These are phyloP conservation scores for Phyllosticta citribraziliensis DNA, from an alignment of 2,329 filamentous ascomycete genomes.

Conservation along the genomic window DNA sequence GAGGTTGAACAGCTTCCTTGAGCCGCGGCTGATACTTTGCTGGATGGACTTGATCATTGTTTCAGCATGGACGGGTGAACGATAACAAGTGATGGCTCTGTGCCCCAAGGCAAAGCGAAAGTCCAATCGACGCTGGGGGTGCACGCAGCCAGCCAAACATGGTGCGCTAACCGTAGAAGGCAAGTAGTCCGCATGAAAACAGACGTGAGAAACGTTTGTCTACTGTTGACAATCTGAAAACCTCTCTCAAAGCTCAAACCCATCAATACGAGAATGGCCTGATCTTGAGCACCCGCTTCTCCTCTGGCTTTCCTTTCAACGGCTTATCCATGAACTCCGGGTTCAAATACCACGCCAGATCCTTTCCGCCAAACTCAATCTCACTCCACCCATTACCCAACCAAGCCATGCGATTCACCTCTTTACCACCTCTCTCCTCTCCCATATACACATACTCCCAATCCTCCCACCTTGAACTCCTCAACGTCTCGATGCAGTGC, in stretches of 20 bases:
- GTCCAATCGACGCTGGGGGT: too few species aligned
- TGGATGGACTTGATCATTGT: not conserved
- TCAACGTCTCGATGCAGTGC: conserved; percentile 24
- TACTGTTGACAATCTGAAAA: not conserved
- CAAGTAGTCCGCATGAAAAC: not conserved
- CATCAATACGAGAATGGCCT: conserved; percentile 25
- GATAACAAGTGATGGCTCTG: not conserved
- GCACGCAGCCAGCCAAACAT: not conserved
- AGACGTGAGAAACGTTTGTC: not conserved
- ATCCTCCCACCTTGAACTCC: conserved; percentile 27
- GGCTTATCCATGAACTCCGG: conserved; percentile 31
- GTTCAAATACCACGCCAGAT: conserved; percentile 34
- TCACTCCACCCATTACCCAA: conserved; percentile 24
- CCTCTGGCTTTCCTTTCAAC: conserved; percentile 26
- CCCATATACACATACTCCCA: conserved; percentile 22
- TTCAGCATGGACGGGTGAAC: not conserved
- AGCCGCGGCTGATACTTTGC: not conserved
- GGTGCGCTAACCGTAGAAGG: not conserved
- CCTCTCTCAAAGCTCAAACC: not conserved
- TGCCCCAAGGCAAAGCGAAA: too few species aligned
- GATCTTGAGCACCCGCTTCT: conserved; percentile 24
- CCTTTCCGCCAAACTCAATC: conserved; percentile 20
- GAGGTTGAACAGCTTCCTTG: not conserved
- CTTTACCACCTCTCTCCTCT: conserved; percentile 12
- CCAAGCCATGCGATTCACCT: conserved; percentile 23